Evolutionary conservation across 345 rosid genomes (phyloP).

Genomic region (Eucalyptus sideroxylon): DNA sequence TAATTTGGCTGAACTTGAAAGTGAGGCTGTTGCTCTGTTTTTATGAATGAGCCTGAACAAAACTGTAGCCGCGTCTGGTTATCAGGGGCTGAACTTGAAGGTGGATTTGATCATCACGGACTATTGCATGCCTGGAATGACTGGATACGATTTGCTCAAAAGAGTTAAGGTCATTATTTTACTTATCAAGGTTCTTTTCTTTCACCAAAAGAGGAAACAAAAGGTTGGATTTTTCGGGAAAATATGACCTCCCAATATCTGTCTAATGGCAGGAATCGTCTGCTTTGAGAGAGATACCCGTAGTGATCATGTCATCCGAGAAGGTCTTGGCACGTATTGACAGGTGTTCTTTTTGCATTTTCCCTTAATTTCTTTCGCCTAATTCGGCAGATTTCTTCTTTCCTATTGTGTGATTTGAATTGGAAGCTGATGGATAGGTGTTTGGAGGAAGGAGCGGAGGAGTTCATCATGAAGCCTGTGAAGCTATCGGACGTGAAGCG

Average conservation of each 20-base stretch:
- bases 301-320: constrained; percentile 93
- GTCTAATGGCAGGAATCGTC: constrained; percentile 56
- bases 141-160: constrained; percentile 90
- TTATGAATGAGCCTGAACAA: not conserved
- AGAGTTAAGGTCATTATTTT: constrained; percentile 58
- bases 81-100: constrained; percentile 33
- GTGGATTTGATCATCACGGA: constrained; percentile 94
- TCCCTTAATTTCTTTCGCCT: not conserved
- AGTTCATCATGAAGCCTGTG: constrained; percentile 87
- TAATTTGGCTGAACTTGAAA: not conserved
- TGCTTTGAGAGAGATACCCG: constrained; percentile 61
- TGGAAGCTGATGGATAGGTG: constrained; percentile 29
- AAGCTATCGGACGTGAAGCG: constrained; percentile 82
- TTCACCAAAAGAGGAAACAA: not conserved
- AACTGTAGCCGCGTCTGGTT: not conserved
- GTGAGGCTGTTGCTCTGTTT: not conserved
- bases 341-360: constrained; percentile 10
- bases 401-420: not conserved
- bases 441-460: constrained; percentile 95
- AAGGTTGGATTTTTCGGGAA: not conserved
- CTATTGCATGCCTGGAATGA: constrained; percentile 99
- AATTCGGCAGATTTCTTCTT: not conserved
- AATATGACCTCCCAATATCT: not conserved
- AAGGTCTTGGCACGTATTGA: constrained; percentile 68
- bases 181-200: not conserved